Base-by-base conservation (phyloP, 2,329 filamentous ascomycete genomes). In the Beauveria medogensis region DNA sequence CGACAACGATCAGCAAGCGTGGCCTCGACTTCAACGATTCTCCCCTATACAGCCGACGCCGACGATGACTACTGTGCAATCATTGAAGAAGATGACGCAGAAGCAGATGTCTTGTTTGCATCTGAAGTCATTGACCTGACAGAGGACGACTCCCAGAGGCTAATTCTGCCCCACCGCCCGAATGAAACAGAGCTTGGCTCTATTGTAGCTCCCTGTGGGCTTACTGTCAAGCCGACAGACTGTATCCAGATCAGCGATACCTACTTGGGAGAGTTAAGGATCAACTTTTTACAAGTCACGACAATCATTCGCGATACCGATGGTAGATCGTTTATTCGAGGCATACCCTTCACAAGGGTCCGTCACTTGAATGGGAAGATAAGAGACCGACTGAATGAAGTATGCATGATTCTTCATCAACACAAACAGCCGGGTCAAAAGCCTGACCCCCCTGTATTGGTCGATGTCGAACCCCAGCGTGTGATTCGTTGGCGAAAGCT, bases 401-500 rank as follows among this genome's bases (percentile, higher is more conserved):
- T 80, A 3, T 77, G 73, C 51, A 71, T 73, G 64, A 60, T 81
- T 3, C 55, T 69, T 1, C 67, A 70, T 18, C 59, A 68, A 2
- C 73, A 82, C 2, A 70, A 78, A 3, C 63, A 76, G 3, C 70
- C 76, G 6, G 60, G 71, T 0, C 70, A 76, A 6, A 75, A 80
- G 41, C 57, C 67, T 0, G 57, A 74, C 0, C 62, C 71, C 0
- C 77, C 82, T 22, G 69, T 74, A 0, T 61, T 76, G 0, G 65
- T 80, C 0, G 78, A 83, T 2, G 67, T 86, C 0, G 48, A 70
- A 0, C 60, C 79, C 0, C 55, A 64, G 0, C 62, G 73, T 0
- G 72, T 86, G 0, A 65, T 74, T 2, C 63, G 70, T 1, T 70
- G 76, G 7, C 72, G 82, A 0, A 68, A 68, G 0, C 70, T 89